Evolutionary conservation across 1,139 yeast genomes (phyloP).

Genomic region (Tardiomyces digboiensis): DNA sequence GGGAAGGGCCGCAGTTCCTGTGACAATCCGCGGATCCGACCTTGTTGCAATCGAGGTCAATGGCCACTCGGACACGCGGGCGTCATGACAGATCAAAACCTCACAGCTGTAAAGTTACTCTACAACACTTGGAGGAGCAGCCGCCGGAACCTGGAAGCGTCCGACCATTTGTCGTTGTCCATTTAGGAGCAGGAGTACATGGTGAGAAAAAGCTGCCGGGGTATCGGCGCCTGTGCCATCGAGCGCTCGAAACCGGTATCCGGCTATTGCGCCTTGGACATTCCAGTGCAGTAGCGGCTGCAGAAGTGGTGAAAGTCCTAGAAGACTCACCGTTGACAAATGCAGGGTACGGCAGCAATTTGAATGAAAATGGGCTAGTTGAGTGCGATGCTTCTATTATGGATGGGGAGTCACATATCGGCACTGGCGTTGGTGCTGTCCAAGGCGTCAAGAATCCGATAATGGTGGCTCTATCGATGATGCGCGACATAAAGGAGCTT

Average conservation of each 20-base stretch:
- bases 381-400: constrained; percentile 39
- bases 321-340: constrained; percentile 40
- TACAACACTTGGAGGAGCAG: too few relatives aligned
- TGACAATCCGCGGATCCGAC: constrained; percentile 13
- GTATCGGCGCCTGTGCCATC: constrained; percentile 14
- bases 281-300: constrained; percentile 14
- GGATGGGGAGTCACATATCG: not conserved
- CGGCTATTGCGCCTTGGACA: constrained; percentile 9
- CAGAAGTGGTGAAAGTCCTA: constrained; percentile 23
- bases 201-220: constrained; percentile 7
- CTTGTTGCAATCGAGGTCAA: constrained; percentile 8
- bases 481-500: not conserved
- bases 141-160: too few relatives aligned
- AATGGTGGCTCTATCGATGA: not conserved
- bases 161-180: constrained; percentile 22
- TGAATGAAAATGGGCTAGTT: constrained; percentile 36
- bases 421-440: constrained; percentile 22
- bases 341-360: constrained; percentile 45
- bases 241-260: constrained; percentile 16
- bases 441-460: constrained; percentile 9
- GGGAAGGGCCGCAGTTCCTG: constrained; percentile 12
- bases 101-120: too few relatives aligned
- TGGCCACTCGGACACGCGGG: too few relatives aligned
- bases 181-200: constrained; percentile 29
- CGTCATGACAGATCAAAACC: too few relatives aligned